Evolutionary conservation across 352 stramenopile species (phyloP).

Genomic region (Pythium brassicae): DNA sequence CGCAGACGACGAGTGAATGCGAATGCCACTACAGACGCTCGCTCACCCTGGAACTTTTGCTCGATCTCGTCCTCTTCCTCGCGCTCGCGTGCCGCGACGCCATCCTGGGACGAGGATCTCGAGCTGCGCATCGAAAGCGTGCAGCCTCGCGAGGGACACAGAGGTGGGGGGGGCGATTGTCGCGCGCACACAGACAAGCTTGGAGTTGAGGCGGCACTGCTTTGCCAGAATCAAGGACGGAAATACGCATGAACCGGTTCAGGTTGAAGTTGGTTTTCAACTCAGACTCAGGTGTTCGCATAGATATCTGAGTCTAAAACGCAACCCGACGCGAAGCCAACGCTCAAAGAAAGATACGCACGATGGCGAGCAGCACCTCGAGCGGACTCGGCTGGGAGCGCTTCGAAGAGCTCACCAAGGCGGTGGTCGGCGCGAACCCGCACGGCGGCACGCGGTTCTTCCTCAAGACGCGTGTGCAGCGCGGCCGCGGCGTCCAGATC

Average conservation of each 20-base stretch:
- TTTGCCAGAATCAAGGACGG: background rate
- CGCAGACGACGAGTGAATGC: background rate
- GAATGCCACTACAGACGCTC: background rate
- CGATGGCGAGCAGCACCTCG: constrained; percentile 7
- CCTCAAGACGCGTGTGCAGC: constrained; percentile 39
- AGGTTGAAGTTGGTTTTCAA: background rate
- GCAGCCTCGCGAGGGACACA: background rate
- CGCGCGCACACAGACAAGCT: background rate
- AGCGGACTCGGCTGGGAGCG: constrained; percentile 45
- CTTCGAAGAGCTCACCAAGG: constrained; percentile 69
- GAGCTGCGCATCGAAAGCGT: background rate
- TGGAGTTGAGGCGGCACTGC: background rate
- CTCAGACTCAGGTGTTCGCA: constrained; percentile 3
- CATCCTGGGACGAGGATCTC: background rate
- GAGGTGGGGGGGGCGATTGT: too few relatives aligned
- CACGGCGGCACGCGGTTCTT: constrained; percentile 48
- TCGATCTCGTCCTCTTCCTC: constrained; percentile 21
- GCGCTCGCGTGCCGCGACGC: background rate
- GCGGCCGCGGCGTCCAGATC: constrained; percentile 21
- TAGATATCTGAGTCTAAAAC: background rate
- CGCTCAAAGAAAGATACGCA: background rate
- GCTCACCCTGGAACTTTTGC: constrained; percentile 34
- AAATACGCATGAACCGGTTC: background rate
- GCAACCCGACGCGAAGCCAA: background rate
- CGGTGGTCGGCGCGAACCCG: constrained; percentile 49